A percentile compares a stretch with the other conserved stretches of the same genome.
phyloP scores from a whole-genome alignment of 148 eudicot genomes.

The Fagopyrum tataricum region DNA sequence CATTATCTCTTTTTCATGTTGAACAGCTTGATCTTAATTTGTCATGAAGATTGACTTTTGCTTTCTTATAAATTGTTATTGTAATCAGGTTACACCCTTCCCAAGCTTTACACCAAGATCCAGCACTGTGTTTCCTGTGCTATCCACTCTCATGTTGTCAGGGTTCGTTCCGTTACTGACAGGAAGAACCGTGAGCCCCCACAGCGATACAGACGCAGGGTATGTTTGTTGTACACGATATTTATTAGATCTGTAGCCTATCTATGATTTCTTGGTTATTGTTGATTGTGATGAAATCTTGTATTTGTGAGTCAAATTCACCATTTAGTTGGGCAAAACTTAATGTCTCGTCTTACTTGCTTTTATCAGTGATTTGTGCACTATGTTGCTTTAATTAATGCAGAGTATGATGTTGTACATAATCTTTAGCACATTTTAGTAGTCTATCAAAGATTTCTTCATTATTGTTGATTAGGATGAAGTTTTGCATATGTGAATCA shows the following conservation, averaged over 20 bases:
- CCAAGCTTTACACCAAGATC: conserved; percentile 37
- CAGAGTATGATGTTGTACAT: too few relatives aligned
- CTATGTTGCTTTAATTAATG: too few relatives aligned
- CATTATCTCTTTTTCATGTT: background rate
- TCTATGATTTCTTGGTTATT: too few relatives aligned
- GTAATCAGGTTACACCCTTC: conserved; percentile 28
- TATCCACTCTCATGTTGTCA: conserved; percentile 42
- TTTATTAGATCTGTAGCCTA: background rate
- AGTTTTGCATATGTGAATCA: too few relatives aligned
- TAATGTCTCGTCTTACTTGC: too few relatives aligned
- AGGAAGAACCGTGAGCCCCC: conserved; percentile 41
- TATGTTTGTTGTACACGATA: background rate
- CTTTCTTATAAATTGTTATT: background rate
- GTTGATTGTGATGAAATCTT: too few relatives aligned
- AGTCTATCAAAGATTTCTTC: too few relatives aligned
- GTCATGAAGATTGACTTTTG: background rate
- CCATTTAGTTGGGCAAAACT: too few relatives aligned
- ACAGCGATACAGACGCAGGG: conserved; percentile 33
- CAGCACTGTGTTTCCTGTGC: conserved; percentile 43
- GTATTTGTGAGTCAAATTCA: too few relatives aligned
- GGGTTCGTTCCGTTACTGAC: conserved; percentile 30
- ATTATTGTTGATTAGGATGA: too few relatives aligned
- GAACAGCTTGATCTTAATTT: background rate
- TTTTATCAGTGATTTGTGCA: too few relatives aligned
- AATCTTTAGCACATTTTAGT: too few relatives aligned